Conservation (phyloP, 1,139 yeast genomes). For the Debaryomyces sp. region DNA sequence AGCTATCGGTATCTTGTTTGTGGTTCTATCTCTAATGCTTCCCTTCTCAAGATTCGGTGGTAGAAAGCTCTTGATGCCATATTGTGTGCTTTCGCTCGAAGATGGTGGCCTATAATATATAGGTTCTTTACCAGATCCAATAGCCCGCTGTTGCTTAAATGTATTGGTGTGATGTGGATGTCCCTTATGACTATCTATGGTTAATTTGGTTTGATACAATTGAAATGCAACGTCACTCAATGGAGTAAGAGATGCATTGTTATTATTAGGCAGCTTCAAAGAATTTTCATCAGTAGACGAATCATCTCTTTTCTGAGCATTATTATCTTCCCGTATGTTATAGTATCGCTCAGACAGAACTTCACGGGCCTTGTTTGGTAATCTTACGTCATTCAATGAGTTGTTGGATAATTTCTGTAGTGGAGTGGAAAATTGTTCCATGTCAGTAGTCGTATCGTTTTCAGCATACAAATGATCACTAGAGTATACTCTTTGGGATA, state of each 20-base stretch:
- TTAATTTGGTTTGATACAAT: constrained; percentile 22
- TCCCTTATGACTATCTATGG: constrained; percentile 14
- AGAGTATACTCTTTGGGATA: constrained; percentile 1
- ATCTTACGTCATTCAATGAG: constrained; percentile 4
- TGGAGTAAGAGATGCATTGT: constrained; percentile 14
- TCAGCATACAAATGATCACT: not conserved
- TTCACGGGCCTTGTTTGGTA: not conserved
- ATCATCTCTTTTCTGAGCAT: not conserved
- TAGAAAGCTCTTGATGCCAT: constrained; percentile 33
- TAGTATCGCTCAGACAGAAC: not conserved
- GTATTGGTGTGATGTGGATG: constrained; percentile 6
- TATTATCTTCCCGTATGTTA: constrained; percentile 3
- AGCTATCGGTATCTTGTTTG: constrained; percentile 19
- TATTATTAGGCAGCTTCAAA: not conserved
- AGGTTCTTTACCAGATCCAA: constrained; percentile 20
- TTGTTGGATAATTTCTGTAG: constrained; percentile 10
- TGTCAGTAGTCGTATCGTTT: not conserved
- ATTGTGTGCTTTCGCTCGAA: constrained; percentile 28
- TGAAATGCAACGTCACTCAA: constrained; percentile 22
- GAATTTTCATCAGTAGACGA: not conserved
- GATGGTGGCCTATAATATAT: constrained; percentile 42
- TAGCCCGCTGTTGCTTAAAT: constrained; percentile 1
- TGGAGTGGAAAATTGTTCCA: constrained; percentile 9
- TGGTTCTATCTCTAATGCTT: not conserved
- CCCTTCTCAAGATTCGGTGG: constrained; percentile 27